phyloP scores from a whole-genome alignment of 306 rosid species.

The Purshia tridentata region DNA sequence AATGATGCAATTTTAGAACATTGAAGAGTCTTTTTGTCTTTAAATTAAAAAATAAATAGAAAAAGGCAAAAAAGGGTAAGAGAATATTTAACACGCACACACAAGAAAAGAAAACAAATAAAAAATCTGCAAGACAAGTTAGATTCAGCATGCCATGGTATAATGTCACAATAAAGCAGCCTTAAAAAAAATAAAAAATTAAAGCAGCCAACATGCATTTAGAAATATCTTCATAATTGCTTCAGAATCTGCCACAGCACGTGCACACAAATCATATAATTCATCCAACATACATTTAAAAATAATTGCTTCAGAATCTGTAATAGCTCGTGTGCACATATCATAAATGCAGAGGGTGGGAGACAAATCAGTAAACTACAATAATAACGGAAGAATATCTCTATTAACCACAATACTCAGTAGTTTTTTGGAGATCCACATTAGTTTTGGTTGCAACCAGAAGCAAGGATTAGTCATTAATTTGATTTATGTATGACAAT shows the following conservation, averaged over 20 bases:
- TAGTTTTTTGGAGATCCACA: background rate
- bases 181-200: background rate
- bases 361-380: background rate
- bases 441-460: background rate
- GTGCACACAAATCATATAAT: background rate
- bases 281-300: background rate
- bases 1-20: constrained; percentile 23
- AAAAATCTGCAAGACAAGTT: background rate
- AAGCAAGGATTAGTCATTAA: background rate
- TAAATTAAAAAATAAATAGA: background rate
- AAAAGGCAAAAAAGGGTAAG: background rate
- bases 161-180: background rate
- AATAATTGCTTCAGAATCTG: background rate
- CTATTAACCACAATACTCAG: background rate
- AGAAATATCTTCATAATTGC: background rate
- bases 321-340: background rate
- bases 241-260: background rate
- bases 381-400: too few species aligned
- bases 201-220: background rate
- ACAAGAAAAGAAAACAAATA: background rate
- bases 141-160: constrained; percentile 12
- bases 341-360: background rate
- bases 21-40: background rate
- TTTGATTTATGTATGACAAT: too few species aligned
- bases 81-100: background rate